Evolutionary conservation across 1,139 yeast genomes (phyloP), one percentile per base, ranked within the genome.

Genomic region (Hansenula lynferdii): DNA sequence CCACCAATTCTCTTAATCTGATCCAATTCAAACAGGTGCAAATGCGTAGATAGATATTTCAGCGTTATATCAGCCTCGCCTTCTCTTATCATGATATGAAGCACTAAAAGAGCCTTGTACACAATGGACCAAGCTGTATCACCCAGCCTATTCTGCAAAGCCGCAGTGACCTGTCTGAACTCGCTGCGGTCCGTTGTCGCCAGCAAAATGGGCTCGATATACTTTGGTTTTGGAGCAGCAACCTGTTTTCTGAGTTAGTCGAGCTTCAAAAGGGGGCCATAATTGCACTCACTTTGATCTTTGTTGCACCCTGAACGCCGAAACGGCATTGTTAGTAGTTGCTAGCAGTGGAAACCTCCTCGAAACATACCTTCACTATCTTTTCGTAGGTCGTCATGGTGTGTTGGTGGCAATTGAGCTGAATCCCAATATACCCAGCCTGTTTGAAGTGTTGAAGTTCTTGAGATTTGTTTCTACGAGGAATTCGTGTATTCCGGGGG

Each of bases 201-300:
- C 69, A 84, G 73, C 35, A 92, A 71, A 41, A 92, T 85, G 2
- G 97, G 97, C 62, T 89, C 96, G 41, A 90, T 82, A 58, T 92
- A 94, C 59, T 94, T 92, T 32, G 95, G 84, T 64, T 92, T 92
- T 14, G 98, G 98, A 21, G 97, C 96, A n/a, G 98, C 97, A 65
- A 89, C 78, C 74, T 80, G 67, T 17, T 19, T 26, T 14, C 18
- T 8, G 18, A 19, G 9, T 20, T 7, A 20, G 11, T n/a, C 8
- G 5, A 8, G 12, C 2, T 24, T 5, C 22, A 21, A 70, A 27
- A 31, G 35, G 34, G 34, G 33, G 24, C 19, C 12, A 19, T 24
- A 16, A 12, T n/a, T 4, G 10, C 15, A 32, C 56, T n/a, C 40
- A 51, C 57, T 34, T 67, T 67, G 18, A 66, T 70, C 62, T 81